Evolutionary conservation across 1,139 yeast species (phyloP), one percentile per base, ranked within the genome.

Genomic region (Yamadazyma triangularis): DNA sequence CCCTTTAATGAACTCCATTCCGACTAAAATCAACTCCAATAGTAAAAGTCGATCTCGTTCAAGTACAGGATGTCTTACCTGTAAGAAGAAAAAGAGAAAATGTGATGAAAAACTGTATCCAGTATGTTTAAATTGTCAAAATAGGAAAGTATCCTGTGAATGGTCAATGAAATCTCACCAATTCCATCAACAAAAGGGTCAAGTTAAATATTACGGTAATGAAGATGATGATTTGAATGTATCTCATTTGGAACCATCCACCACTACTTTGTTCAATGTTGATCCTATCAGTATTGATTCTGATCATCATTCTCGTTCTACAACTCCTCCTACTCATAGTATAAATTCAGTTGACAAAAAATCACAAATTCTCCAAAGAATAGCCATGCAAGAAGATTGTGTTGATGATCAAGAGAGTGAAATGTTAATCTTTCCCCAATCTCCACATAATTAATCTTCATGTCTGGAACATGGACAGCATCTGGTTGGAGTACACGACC

Each of bases 311-410:
- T n/a, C 25, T 10, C 27, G 26, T 18, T 22, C 26, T 12, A n/a
- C n/a, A n/a, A n/a, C n/a, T n/a, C n/a, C n/a, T n/a, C n/a, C n/a
- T n/a, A n/a, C n/a, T n/a, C n/a, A n/a, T n/a, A n/a, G n/a, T n/a
- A n/a, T n/a, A n/a, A n/a, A n/a, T n/a, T n/a, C n/a, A n/a, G n/a
- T n/a, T n/a, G 16, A 24, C 3, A 28, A 32, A 26, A 22, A 30
- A 10, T 27, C 30, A 12, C 28, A 26, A 11, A 30, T 34, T 8
- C 16, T 34, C 16, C 23, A 56, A 23, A 45, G 60, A 31, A 65
- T 65, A 24, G 70, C 70, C 18, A 50, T 64, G 53, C 72, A 65
- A 47, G 64, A 64, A 48, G 70, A 65, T 42, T 58, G 61, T 38
- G 67, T 61, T 19, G 60, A 56, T 18, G 56, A 48, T n/a, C 13